These are phyloP conservation scores for Fusarium nurragi DNA, from an alignment of 2,329 filamentous ascomycete genomes.

Conservation along the genomic window DNA sequence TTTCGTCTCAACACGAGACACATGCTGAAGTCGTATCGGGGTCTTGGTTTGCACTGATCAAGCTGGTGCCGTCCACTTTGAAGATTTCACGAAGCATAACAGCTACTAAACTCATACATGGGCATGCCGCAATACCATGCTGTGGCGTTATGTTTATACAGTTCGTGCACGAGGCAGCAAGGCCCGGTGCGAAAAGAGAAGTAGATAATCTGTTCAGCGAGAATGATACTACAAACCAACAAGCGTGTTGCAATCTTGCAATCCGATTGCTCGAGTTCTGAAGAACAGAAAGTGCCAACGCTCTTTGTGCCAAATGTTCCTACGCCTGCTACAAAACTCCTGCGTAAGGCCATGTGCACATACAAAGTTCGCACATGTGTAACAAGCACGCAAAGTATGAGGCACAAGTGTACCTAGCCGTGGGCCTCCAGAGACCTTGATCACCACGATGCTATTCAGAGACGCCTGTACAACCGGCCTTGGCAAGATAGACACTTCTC, in stretches of 20 bases:
- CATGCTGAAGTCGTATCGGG: slow-evolving; percentile 20
- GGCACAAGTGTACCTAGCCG: slow-evolving; percentile 23
- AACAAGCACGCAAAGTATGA: slow-evolving; percentile 25
- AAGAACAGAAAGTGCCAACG: not conserved
- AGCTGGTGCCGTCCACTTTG: slow-evolving; percentile 14
- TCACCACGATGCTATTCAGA: slow-evolving; percentile 16
- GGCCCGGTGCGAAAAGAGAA: not conserved
- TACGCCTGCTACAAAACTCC: not conserved
- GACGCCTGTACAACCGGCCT: slow-evolving; percentile 13
- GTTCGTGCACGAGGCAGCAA: not conserved
- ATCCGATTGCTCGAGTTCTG: not conserved
- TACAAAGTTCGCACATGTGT: slow-evolving; percentile 30
- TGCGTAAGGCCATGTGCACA: slow-evolving; percentile 10
- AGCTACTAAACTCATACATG: not conserved
- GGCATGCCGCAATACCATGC: slow-evolving; percentile 1
- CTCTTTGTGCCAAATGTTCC: not conserved
- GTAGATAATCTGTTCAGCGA: not conserved
- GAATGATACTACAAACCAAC: not conserved
- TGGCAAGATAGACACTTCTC: slow-evolving; percentile 1
- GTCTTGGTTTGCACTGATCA: slow-evolving; percentile 10
- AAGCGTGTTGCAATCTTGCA: not conserved
- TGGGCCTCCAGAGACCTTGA: slow-evolving; percentile 27
- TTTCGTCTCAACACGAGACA: slow-evolving; percentile 37
- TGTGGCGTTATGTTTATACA: slow-evolving; percentile 1
- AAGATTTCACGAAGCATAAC: slow-evolving; percentile 15